Evolutionary conservation across 1,284 basidiomycete species (phyloP), one percentile per base, ranked within the genome.

Genomic region (Cutaneotrichosporon cyanovorans): DNA sequence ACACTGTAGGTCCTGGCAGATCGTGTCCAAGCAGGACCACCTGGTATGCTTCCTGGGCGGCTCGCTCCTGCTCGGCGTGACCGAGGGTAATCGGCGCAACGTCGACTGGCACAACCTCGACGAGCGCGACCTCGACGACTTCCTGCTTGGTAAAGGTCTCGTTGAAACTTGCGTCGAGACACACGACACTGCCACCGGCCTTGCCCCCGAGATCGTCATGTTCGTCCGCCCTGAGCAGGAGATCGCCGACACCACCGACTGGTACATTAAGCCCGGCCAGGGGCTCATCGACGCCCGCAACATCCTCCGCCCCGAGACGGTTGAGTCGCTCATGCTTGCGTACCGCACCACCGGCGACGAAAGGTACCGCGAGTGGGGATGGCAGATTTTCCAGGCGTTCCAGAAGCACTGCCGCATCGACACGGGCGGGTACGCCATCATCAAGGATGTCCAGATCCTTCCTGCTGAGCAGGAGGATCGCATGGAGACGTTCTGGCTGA

Each of bases 401-500:
- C 80, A 90, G 60, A 81, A 81, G 63, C 80, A 92, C 64, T 90
- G 87, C 66, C 47, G 58, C 11, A 73, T 93, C 15, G 69, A 76
- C 21, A 75, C 71, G 0, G 92, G 90, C 9, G 92, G 90, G 3
- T 97, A 87, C 61, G 86, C 87, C 14, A 81, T 82, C 36, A 78
- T 97, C 37, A 71, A 84, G 45, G 87, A 95, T 66, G 92, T 97
- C 14, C 84, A 89, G 62, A 75, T 78, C 50, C 45, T 63, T 4
- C 81, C 84, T 0, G 80, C 78, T 3, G 72, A 73, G 58, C 75
- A 79, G 50, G 81, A 88, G 50, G 88, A 96, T 71, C 84, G 86
- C 67, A 95, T 95, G 88, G 92, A 96, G 74, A 93, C 92, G 15
- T 95, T 93, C 75, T 80, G 88, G 72, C 76, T 92, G 81, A 84